phyloP scores from a whole-genome alignment of 2,329 filamentous ascomycete species.

The Fusarium gaditjirri region DNA sequence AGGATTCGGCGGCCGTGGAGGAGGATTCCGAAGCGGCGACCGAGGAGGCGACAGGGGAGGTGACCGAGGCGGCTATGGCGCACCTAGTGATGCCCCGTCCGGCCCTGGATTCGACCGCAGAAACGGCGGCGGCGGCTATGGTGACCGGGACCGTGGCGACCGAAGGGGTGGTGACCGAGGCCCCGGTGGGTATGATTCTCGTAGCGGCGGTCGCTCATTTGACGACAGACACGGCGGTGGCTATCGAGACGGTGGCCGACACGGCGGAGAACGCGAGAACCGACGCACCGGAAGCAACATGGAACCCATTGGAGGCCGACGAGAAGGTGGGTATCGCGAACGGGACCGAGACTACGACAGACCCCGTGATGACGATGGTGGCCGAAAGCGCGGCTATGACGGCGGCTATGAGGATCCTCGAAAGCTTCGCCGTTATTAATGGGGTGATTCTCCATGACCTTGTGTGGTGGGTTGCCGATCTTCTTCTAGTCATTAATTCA shows the following conservation, averaged over 20 bases:
- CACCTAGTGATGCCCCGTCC: slow-evolving; percentile 69
- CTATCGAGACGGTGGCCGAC: slow-evolving; percentile 57
- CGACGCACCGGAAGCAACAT: slow-evolving; percentile 80
- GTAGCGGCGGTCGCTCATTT: slow-evolving; percentile 66
- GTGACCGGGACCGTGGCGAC: slow-evolving; percentile 52
- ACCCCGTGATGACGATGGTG: slow-evolving; percentile 65
- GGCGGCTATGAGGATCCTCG: slow-evolving; percentile 82
- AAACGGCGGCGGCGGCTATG: slow-evolving; percentile 55
- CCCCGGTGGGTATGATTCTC: slow-evolving; percentile 70
- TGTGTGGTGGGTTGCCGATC: slow-evolving; percentile 42
- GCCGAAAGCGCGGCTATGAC: slow-evolving; percentile 77
- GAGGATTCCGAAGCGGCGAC: slow-evolving; percentile 61
- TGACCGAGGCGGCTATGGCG: slow-evolving; percentile 61
- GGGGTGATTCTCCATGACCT: slow-evolving; percentile 5
- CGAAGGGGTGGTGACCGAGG: slow-evolving; percentile 56
- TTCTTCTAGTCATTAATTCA: slow-evolving; percentile 36
- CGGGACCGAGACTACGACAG: slow-evolving; percentile 65
- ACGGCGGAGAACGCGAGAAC: slow-evolving; percentile 56
- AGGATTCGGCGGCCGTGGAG: slow-evolving; percentile 66
- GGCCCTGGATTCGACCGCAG: slow-evolving; percentile 65
- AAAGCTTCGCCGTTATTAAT: slow-evolving; percentile 71
- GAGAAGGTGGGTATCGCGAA: slow-evolving; percentile 67
- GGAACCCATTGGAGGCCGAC: slow-evolving; percentile 80
- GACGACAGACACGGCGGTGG: slow-evolving; percentile 65
- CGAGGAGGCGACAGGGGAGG: background rate